Conservation (phyloP, 371 early-diverging fungal genomes). For the Paraphysoderma sedebokerense region DNA sequence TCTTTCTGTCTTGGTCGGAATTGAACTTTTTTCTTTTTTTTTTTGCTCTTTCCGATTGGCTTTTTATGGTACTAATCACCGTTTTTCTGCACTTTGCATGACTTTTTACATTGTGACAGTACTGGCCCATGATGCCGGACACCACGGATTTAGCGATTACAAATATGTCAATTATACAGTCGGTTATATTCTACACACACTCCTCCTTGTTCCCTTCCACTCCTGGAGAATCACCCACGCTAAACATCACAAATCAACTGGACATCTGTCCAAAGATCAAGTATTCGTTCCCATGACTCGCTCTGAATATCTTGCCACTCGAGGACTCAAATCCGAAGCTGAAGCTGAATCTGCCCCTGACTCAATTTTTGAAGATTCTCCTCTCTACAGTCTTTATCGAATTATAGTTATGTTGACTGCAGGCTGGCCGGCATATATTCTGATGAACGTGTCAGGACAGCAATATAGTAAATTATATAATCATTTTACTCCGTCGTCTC, state of each 20-base stretch:
- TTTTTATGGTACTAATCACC: neutral
- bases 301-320: slow-evolving; percentile 20
- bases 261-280: slow-evolving; percentile 67
- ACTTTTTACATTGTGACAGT: too few relatives aligned
- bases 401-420: slow-evolving; percentile 43
- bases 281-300: slow-evolving; percentile 69
- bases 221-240: slow-evolving; percentile 55
- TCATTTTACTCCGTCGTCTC: slow-evolving; percentile 59
- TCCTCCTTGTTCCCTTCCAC: slow-evolving; percentile 69
- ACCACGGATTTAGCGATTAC: slow-evolving; percentile 62
- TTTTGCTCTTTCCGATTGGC: neutral
- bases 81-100: too few relatives aligned
- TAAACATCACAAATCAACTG: slow-evolving; percentile 68
- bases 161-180: slow-evolving; percentile 56
- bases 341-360: slow-evolving; percentile 22
- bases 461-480: slow-evolving; percentile 31
- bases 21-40: neutral
- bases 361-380: slow-evolving; percentile 38
- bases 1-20: neutral
- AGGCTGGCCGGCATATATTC: slow-evolving; percentile 74
- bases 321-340: slow-evolving; percentile 12
- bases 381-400: slow-evolving; percentile 34
- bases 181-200: slow-evolving; percentile 64
- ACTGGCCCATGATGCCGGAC: slow-evolving; percentile 73
- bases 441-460: slow-evolving; percentile 54